phyloP scores from a whole-genome alignment of 257 asterid genomes.

The Buddleja alternifolia region DNA sequence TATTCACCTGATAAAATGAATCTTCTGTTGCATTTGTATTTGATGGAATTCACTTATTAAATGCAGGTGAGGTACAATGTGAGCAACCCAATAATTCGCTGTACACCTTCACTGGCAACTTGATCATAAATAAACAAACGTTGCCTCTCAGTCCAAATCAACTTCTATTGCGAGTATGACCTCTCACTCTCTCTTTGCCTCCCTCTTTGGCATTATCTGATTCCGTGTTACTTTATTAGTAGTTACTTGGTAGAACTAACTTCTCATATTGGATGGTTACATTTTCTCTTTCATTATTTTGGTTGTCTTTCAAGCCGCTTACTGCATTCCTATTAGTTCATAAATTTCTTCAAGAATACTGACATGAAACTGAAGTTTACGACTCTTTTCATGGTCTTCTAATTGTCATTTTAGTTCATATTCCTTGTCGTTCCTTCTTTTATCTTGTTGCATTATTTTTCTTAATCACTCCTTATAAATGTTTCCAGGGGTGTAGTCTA shows the following conservation, averaged over 20 bases:
- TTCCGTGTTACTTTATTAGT: constrained; percentile 1
- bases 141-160: constrained; percentile 99
- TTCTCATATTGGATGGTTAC: background rate
- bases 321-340: too few relatives aligned
- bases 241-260: constrained; percentile 5
- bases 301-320: background rate
- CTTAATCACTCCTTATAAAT: constrained; percentile 19
- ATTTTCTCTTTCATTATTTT: background rate
- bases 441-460: constrained; percentile 18
- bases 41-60: constrained; percentile 24
- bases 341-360: background rate
- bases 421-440: constrained; percentile 17
- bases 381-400: constrained; percentile 11
- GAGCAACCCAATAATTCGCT: constrained; percentile 99
- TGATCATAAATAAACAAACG: constrained; percentile 85
- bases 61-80: constrained; percentile 97
- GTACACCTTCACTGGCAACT: constrained; percentile 96
- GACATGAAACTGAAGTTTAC: constrained; percentile 13
- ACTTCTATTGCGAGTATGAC: constrained; percentile 83
- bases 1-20: too few relatives aligned
- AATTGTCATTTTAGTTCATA: constrained; percentile 10
- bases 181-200: background rate
- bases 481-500: constrained; percentile 88
- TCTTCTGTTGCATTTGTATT: too few relatives aligned
- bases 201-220: background rate